phyloP scores from a whole-genome alignment of 108 stramenopile genomes.

The Schizochytrium sp. region DNA sequence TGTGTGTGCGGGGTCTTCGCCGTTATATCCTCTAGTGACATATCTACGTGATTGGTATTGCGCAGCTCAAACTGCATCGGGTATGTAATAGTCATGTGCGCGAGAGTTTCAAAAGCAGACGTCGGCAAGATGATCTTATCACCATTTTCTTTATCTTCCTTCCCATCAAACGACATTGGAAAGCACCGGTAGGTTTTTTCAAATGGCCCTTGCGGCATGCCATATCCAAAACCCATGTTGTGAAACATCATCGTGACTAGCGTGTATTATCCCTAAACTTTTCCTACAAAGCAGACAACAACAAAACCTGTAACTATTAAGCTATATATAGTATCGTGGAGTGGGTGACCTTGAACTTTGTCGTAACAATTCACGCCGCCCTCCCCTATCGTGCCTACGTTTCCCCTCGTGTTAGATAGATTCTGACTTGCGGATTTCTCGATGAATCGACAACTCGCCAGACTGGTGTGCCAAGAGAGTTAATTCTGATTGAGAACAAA shows the following conservation, averaged over 20 bases:
- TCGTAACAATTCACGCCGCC: too few species aligned
- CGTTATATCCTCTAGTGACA: neutral
- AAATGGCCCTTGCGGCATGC: slow-evolving; percentile 38
- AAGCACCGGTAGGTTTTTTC: slow-evolving; percentile 46
- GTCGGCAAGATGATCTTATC: slow-evolving; percentile 98
- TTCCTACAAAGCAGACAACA: neutral
- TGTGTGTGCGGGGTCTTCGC: slow-evolving; percentile 78
- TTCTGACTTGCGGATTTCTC: too few species aligned
- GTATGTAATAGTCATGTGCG: slow-evolving; percentile 82
- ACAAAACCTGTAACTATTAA: too few species aligned
- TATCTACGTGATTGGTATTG: slow-evolving; percentile 17
- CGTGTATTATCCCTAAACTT: neutral
- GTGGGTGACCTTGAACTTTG: too few species aligned
- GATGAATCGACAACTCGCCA: too few species aligned
- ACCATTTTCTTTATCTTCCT: slow-evolving; percentile 77
- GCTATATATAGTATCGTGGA: too few species aligned
- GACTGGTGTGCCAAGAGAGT: too few species aligned
- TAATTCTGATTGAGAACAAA: too few species aligned
- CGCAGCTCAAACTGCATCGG: slow-evolving; percentile 91
- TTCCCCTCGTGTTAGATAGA: too few species aligned
- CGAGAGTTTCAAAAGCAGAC: slow-evolving; percentile 94
- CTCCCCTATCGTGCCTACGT: too few species aligned
- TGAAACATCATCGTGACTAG: slow-evolving; percentile 58
- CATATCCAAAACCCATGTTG: neutral
- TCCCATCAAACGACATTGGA: neutral